phyloP scores from a whole-genome alignment of 352 stramenopile species.

The Phytophthora ohioensis region DNA sequence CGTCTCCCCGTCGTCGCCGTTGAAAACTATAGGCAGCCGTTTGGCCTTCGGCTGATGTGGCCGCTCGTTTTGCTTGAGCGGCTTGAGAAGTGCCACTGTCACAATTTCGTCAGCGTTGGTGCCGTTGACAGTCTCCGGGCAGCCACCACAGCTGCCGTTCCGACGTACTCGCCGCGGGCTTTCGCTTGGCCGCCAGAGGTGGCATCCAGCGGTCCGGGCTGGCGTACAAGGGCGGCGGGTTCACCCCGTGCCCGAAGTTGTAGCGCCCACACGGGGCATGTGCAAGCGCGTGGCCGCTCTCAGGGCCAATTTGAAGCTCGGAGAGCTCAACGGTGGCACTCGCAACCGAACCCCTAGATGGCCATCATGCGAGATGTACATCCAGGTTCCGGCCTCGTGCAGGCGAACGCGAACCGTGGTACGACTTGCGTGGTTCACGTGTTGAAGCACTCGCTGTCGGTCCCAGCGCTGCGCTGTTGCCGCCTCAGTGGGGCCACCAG shows the following conservation, averaged over 20 bases:
- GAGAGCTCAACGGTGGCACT: conserved; percentile 64
- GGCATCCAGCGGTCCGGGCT: too few species aligned
- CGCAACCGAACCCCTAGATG: too few species aligned
- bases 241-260: too few species aligned
- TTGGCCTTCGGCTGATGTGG: conserved; percentile 46
- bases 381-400: conserved; percentile 56
- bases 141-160: conserved; percentile 44
- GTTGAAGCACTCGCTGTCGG: conserved; percentile 60
- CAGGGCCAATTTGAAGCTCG: too few species aligned
- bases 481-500: conserved; percentile 62
- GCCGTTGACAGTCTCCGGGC: conserved; percentile 10
- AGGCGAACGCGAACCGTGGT: conserved; percentile 82
- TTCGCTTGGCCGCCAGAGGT: too few species aligned
- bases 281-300: conserved; percentile 26
- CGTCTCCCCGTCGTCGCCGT: conserved; percentile 51
- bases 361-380: conserved; percentile 37
- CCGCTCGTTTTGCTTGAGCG: conserved; percentile 63
- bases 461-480: conserved; percentile 63
- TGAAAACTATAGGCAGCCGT: conserved; percentile 64
- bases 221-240: too few species aligned
- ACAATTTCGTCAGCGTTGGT: conserved; percentile 32
- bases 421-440: conserved; percentile 68
- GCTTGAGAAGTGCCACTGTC: conserved; percentile 51
- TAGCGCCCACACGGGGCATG: conserved; percentile 53
- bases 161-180: conserved; percentile 52